These are phyloP conservation scores for Aspergillus bertholletiae DNA, from an alignment of 495 filamentous ascomycete species.

Conservation along the genomic window DNA sequence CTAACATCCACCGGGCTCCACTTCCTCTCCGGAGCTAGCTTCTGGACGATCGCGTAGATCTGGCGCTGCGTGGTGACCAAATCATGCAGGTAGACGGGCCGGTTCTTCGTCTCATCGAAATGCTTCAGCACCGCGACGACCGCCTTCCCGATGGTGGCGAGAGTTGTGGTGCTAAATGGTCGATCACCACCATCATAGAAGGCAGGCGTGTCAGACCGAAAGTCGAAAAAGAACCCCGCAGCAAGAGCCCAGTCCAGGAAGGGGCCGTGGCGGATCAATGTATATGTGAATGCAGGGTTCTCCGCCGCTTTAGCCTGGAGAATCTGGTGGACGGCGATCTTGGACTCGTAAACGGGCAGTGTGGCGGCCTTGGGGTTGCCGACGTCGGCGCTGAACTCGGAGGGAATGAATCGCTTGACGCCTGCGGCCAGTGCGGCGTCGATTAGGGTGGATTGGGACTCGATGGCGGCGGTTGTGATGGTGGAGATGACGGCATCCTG, in stretches of 20 bases:
- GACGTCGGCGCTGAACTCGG: neutral
- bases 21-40: conserved; percentile 2
- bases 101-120: conserved; percentile 2
- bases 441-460: neutral
- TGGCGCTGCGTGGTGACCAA: neutral
- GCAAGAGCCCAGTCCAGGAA: conserved; percentile 8
- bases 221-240: neutral
- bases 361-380: conserved; percentile 1
- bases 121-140: neutral
- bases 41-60: conserved; percentile 3
- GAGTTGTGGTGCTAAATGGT: conserved; percentile 4
- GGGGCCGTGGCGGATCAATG: neutral
- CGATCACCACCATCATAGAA: conserved; percentile 6
- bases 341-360: neutral
- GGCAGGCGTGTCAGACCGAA: neutral
- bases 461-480: neutral
- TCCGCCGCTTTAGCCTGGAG: neutral
- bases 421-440: neutral
- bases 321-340: neutral
- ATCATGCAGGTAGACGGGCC: conserved; percentile 4
- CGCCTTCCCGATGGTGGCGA: neutral
- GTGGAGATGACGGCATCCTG: neutral
- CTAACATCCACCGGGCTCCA: conserved; percentile 6
- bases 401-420: neutral
- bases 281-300: conserved; percentile 4